phyloP scores from a whole-genome alignment of 192 early-diverging fungal genomes.

The Hyaloraphidium curvatum region DNA sequence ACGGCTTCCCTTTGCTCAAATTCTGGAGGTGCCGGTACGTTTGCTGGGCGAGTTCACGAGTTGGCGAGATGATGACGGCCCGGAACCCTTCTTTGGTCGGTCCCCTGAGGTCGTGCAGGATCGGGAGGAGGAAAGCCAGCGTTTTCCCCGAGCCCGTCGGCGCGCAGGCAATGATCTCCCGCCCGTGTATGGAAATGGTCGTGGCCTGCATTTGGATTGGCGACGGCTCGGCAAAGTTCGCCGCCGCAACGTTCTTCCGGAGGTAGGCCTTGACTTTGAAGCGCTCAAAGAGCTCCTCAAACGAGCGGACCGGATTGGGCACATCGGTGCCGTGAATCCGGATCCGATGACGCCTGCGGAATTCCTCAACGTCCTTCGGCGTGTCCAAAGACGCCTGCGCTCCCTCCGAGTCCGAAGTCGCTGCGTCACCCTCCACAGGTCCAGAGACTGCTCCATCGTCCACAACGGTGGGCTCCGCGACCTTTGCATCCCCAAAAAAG shows the following conservation, averaged over 20 bases:
- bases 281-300: conserved; percentile 52
- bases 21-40: conserved; percentile 67
- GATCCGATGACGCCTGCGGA: conserved; percentile 61
- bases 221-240: too few species aligned
- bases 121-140: conserved; percentile 77
- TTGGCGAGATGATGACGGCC: conserved; percentile 83
- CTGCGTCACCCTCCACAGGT: too few species aligned
- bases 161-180: conserved; percentile 87
- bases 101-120: conserved; percentile 63
- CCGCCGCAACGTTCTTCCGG: too few species aligned
- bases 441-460: too few species aligned
- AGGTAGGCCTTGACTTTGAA: too few species aligned
- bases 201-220: too few species aligned
- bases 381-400: too few species aligned
- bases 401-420: too few species aligned
- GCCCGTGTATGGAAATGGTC: too few species aligned
- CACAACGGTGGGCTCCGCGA: too few species aligned
- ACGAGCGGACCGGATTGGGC: conserved; percentile 64
- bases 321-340: conserved; percentile 69
- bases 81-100: conserved; percentile 67
- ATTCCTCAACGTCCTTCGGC: too few species aligned
- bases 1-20: conserved; percentile 49
- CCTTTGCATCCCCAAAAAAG: too few species aligned
- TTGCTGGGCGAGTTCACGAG: conserved; percentile 79
- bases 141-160: conserved; percentile 99